Conservation (phyloP, 495 filamentous ascomycete species). For the Penicillium steckii region DNA sequence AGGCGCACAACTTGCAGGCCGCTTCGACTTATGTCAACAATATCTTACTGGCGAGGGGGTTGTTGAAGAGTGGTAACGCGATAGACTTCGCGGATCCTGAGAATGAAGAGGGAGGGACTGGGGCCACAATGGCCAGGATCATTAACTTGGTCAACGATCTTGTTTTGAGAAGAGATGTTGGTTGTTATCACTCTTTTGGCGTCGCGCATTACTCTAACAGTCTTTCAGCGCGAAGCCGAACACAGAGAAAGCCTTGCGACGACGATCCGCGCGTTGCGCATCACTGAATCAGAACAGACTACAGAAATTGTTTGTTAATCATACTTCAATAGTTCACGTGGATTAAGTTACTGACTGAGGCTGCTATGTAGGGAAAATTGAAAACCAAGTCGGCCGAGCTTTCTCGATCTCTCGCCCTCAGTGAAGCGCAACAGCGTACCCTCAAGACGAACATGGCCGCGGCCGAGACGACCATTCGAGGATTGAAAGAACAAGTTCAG, state of each 20-base stretch:
- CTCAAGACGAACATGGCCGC: slow-evolving; percentile 65
- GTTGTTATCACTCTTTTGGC: slow-evolving; percentile 21
- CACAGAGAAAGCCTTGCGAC: slow-evolving; percentile 77
- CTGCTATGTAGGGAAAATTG: slow-evolving; percentile 49
- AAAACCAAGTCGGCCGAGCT: slow-evolving; percentile 70
- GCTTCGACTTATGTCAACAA: slow-evolving; percentile 97
- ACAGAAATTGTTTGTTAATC: slow-evolving; percentile 49
- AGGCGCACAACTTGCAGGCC: slow-evolving; percentile 75
- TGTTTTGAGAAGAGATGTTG: slow-evolving; percentile 77
- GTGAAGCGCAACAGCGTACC: slow-evolving; percentile 70
- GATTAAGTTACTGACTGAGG: slow-evolving; percentile 2
- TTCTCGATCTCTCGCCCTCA: slow-evolving; percentile 69
- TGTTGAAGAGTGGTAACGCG: slow-evolving; percentile 76
- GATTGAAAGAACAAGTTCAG: slow-evolving; percentile 75
- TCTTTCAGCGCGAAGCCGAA: slow-evolving; percentile 75
- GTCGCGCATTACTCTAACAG: slow-evolving; percentile 16
- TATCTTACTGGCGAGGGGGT: slow-evolving; percentile 82
- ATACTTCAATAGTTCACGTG: neutral
- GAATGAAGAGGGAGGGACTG: slow-evolving; percentile 59
- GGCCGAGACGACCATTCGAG: slow-evolving; percentile 66
- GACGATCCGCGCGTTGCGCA: slow-evolving; percentile 73
- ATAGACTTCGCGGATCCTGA: slow-evolving; percentile 85
- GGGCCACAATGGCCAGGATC: slow-evolving; percentile 75
- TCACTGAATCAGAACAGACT: slow-evolving; percentile 66
- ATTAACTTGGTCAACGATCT: slow-evolving; percentile 94